These are phyloP conservation scores for Closterium sp. DNA, from an alignment of 139 green algal species.

Conservation along the genomic window DNA sequence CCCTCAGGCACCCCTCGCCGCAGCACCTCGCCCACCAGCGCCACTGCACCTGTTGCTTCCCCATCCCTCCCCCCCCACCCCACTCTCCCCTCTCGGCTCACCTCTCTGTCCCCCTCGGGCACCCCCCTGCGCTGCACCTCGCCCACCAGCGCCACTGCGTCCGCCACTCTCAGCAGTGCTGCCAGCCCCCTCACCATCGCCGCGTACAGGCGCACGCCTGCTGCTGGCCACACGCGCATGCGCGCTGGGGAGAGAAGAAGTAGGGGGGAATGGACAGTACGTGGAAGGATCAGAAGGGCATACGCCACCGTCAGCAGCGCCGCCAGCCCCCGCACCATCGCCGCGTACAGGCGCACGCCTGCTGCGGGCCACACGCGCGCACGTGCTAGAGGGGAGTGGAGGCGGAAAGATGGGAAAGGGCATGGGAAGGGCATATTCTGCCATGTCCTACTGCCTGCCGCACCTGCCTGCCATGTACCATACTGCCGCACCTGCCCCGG, in stretches of 20 bases:
- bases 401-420: no score
- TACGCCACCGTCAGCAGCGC: conserved; percentile 68
- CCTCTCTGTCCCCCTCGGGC: conserved; percentile 38
- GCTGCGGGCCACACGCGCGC: conserved; percentile 62
- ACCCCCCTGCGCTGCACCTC: conserved; percentile 68
- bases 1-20: no score
- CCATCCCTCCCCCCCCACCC: background rate
- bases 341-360: conserved; percentile 57
- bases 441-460: background rate
- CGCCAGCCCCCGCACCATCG: conserved; percentile 71
- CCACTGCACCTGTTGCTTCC: no score
- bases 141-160: conserved; percentile 66
- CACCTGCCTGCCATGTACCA: background rate
- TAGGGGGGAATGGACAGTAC: no score
- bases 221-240: conserved; percentile 60
- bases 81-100: background rate
- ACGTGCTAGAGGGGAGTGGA: no score
- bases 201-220: conserved; percentile 58
- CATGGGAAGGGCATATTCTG: background rate
- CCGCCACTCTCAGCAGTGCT: conserved; percentile 65
- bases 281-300: conserved; percentile 60
- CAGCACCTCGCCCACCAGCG: no score
- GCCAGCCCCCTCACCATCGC: conserved; percentile 72
- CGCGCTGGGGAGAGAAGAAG: background rate
- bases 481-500: background rate